Evolutionary conservation across 805 yeast genomes (phyloP), one percentile per base, ranked within the genome.

Genomic region (Saccharomyces jurei): DNA sequence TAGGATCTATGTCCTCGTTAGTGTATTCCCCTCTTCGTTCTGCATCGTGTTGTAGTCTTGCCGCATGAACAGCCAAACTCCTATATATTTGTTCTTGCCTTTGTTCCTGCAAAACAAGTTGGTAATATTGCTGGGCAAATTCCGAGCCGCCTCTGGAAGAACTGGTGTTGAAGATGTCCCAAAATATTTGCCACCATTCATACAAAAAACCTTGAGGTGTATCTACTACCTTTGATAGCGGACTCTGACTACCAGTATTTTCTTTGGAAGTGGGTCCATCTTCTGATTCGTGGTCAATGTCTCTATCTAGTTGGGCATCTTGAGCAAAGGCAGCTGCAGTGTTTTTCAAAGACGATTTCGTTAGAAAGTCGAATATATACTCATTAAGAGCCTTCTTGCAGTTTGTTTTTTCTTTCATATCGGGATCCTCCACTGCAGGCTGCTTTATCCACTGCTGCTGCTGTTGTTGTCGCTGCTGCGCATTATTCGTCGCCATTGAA

Each of bases 171-270:
- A 86, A 88, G 29, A 89, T 84, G 67, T 90, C 97, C 97, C 97
- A 91, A 67, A 90, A 91, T 17, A 91, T 83, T 74, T 83, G 89
- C 97, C 97, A 90, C 97, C 97, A 90, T 68, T 91, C 97, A 63
- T 81, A 84, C 26, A 90, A 72, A 64, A 89, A 90, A 6, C 96
- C 94, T 62, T 85, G 88, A 0, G 95, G 94, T 1, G 95, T 86
- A 64, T 89, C 94, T 78, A 63, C 69, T 59, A 55, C 74, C 61
- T 67, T 67, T 68, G 51, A 68, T 62, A 51, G 74, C 63, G 28
- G 83, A 83, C 49, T 29, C 25, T 50, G 41, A 17, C 32, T 30
- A 3, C 11, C n/a, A 46, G 22, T 25, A 28, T 29, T 31, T 49
- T 49, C 29, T 32, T 29, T 41, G 11, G 32, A 47, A 3, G 10